Evolutionary conservation across 441 rosid species (phyloP).

Genomic region (Biscutella laevigata): DNA sequence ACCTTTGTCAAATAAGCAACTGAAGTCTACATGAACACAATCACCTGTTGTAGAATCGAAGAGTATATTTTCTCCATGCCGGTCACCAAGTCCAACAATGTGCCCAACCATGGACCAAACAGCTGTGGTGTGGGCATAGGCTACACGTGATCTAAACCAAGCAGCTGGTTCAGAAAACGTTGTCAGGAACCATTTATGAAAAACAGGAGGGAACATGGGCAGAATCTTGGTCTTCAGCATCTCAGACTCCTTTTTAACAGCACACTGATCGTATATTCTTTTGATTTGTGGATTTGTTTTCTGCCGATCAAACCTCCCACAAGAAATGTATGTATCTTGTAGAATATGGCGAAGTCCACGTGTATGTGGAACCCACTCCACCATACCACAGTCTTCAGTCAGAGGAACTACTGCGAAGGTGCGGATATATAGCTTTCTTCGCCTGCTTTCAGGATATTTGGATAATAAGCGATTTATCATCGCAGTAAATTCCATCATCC

Average conservation of each 20-base stretch:
- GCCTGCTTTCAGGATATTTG: conserved; percentile 93
- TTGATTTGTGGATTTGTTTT: conserved; percentile 89
- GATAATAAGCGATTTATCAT: conserved; percentile 91
- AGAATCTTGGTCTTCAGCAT: conserved; percentile 91
- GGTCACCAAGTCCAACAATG: conserved; percentile 94
- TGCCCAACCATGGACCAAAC: conserved; percentile 99
- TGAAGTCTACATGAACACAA: conserved; percentile 98
- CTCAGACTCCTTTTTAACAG: conserved; percentile 77
- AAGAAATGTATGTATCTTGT: conserved; percentile 73
- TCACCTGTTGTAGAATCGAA: conserved; percentile 98
- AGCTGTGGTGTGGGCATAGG: conserved; percentile 96
- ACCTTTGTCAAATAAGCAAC: conserved; percentile 98
- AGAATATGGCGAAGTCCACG: conserved; percentile 95
- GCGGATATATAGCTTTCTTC: conserved; percentile 89
- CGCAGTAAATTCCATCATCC: conserved; percentile 99
- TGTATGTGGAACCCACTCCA: conserved; percentile 98
- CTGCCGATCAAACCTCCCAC: conserved; percentile 89
- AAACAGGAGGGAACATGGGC: conserved; percentile 94
- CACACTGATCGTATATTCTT: conserved; percentile 84
- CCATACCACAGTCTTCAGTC: conserved; percentile 99
- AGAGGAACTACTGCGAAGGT: conserved; percentile 97
- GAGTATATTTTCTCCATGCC: conserved; percentile 98
- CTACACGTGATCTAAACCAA: conserved; percentile 97
- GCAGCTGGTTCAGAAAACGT: conserved; percentile 99
- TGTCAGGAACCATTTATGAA: conserved; percentile 93